A percentile compares a stretch with the other conserved stretches of the same genome.
These are phyloP conservation scores for Bruguiera gymnorhiza DNA, from an alignment of 345 rosid genomes.

Conservation along the genomic window DNA sequence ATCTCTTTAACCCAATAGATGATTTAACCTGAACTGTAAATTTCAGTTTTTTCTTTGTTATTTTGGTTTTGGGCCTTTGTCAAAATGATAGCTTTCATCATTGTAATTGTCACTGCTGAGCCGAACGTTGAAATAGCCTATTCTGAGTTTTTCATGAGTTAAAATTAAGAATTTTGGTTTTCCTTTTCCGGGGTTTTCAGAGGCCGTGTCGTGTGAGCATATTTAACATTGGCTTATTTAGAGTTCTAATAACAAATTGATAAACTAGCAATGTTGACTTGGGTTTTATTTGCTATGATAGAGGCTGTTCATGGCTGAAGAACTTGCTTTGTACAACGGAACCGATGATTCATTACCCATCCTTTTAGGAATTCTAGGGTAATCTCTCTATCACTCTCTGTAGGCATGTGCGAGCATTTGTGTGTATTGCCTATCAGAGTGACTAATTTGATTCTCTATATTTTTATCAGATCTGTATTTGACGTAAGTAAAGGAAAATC, in stretches of 20 bases:
- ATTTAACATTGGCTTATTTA: too few relatives aligned
- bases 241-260: too few relatives aligned
- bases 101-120: background rate
- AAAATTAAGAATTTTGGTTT: background rate
- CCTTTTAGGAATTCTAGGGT: constrained; percentile 88
- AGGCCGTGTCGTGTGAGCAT: too few relatives aligned
- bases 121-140: background rate
- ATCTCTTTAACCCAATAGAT: background rate
- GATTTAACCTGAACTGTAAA: background rate
- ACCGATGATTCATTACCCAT: constrained; percentile 69
- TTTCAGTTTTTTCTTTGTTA: background rate
- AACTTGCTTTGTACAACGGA: constrained; percentile 72
- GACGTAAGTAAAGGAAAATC: constrained; percentile 93
- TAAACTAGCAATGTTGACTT: background rate
- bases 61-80: background rate
- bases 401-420: background rate
- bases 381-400: constrained; percentile 10
- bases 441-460: background rate
- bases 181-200: background rate
- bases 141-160: background rate
- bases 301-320: constrained; percentile 68
- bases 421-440: too few relatives aligned
- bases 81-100: background rate
- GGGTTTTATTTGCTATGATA: constrained; percentile 15
- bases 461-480: constrained; percentile 70